Conservation (phyloP, 441 rosid species). For the Pelargonium citronellum region DNA sequence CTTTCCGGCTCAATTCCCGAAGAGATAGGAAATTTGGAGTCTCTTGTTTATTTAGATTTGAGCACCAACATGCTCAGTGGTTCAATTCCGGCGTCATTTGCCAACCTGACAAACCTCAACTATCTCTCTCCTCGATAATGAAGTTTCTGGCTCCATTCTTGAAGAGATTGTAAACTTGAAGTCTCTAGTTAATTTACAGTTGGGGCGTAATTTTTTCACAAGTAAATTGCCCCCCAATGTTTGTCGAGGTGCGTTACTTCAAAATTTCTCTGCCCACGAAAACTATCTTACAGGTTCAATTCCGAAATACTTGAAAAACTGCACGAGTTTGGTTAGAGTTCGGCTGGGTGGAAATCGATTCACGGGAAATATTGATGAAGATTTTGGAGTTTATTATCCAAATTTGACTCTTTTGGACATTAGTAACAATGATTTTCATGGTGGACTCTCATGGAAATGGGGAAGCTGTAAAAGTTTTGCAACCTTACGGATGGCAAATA, state of each 20-base stretch:
- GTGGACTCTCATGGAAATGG: slow-evolving; percentile 33
- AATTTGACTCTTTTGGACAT: slow-evolving; percentile 18
- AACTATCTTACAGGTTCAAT: slow-evolving; percentile 28
- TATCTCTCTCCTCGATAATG: neutral
- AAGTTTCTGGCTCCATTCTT: neutral
- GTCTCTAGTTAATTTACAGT: neutral
- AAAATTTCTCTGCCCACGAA: neutral
- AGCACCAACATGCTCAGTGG: too few relatives aligned
- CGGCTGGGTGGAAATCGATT: slow-evolving; percentile 21
- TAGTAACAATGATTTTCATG: slow-evolving; percentile 30
- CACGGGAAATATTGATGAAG: slow-evolving; percentile 23
- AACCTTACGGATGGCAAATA: slow-evolving; percentile 18
- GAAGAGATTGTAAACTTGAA: neutral
- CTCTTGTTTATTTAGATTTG: neutral
- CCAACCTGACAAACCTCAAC: too few relatives aligned
- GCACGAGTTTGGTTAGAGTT: slow-evolving; percentile 25
- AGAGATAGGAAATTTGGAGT: neutral
- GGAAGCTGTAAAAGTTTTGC: slow-evolving; percentile 16
- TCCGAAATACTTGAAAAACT: slow-evolving; percentile 31
- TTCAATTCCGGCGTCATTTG: too few relatives aligned
- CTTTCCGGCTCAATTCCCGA: neutral
- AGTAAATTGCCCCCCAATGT: slow-evolving; percentile 29
- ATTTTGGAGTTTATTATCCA: slow-evolving; percentile 32
- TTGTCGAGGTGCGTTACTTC: slow-evolving; percentile 16
- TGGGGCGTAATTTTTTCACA: slow-evolving; percentile 20